These are phyloP conservation scores for Amanita subjunquillea DNA, from an alignment of 768 basidiomycete genomes.

Conservation along the genomic window DNA sequence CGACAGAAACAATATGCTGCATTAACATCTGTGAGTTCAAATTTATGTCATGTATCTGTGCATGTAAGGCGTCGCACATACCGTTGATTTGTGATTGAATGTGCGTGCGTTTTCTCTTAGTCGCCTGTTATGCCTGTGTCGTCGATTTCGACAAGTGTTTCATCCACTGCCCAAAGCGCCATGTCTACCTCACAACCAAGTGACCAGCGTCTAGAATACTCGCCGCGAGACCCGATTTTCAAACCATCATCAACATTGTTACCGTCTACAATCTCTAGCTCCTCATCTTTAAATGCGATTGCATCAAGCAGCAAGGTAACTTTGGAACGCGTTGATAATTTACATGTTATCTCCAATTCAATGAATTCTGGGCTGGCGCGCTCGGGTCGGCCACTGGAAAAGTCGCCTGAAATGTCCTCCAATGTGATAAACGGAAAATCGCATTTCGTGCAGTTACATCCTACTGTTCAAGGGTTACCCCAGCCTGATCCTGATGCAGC, in stretches of 20 bases:
- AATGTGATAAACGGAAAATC: background rate
- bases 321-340: conserved; percentile 7
- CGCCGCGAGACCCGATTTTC: background rate
- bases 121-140: background rate
- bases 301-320: conserved; percentile 28
- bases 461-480: background rate
- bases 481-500: background rate
- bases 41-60: background rate
- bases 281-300: conserved; percentile 16
- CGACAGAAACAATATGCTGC: background rate
- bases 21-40: background rate
- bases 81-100: background rate
- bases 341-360: conserved; percentile 3
- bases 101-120: background rate
- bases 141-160: background rate
- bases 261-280: background rate
- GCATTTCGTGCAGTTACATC: conserved; percentile 6
- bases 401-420: background rate
- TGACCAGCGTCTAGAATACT: background rate
- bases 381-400: background rate
- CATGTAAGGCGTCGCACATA: background rate
- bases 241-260: background rate
- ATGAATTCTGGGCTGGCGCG: background rate
- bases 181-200: background rate
- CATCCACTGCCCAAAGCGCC: background rate